Evolutionary conservation across 371 early-diverging fungal genomes (phyloP).

Genomic region (Circinella minor): DNA sequence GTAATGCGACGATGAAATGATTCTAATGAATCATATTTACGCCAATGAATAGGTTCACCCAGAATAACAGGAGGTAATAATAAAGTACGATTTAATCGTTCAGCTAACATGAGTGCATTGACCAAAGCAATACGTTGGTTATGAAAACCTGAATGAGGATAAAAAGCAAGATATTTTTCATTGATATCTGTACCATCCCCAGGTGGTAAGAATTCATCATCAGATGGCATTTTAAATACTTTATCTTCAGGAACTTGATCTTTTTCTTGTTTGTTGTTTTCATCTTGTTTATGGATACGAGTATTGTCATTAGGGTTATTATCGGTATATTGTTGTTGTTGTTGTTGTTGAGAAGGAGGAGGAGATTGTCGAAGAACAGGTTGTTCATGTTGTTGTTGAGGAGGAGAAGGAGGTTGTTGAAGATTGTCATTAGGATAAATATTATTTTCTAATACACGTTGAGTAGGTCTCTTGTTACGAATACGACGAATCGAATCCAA

Average conservation of each 20-base stretch:
- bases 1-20: constrained; percentile 36
- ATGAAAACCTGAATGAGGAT: constrained; percentile 67
- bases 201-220: constrained; percentile 22
- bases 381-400: neutral
- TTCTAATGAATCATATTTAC: constrained; percentile 39
- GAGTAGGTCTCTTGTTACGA: constrained; percentile 5
- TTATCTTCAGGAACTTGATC: constrained; percentile 12
- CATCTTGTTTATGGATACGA: too few relatives aligned
- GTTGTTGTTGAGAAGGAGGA: neutral
- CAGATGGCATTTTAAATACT: constrained; percentile 19
- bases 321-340: neutral
- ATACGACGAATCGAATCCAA: constrained; percentile 19
- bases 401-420: neutral
- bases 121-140: constrained; percentile 63
- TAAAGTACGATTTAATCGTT: constrained; percentile 55
- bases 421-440: neutral
- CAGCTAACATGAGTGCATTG: constrained; percentile 59
- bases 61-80: constrained; percentile 59
- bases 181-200: constrained; percentile 19
- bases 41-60: constrained; percentile 49
- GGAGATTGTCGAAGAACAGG: neutral
- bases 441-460: constrained; percentile 7
- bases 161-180: constrained; percentile 53
- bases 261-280: neutral
- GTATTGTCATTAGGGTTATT: neutral